Evolutionary conservation across 2,329 filamentous ascomycete genomes (phyloP), one percentile per base, ranked within the genome.

Genomic region (Xylariales sp.): DNA sequence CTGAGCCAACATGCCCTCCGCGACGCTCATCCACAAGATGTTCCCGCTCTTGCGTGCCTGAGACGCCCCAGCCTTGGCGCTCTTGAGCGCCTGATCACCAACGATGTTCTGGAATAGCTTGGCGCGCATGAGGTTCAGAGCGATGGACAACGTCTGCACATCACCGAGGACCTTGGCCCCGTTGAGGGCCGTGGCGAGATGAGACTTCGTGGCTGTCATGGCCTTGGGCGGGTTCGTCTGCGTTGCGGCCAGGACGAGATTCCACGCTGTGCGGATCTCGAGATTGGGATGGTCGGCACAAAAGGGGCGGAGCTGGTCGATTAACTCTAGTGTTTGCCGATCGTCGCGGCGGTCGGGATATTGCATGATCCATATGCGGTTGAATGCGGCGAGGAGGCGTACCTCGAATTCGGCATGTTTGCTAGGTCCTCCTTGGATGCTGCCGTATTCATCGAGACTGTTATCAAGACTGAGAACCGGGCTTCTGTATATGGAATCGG

Each of bases 51-150:
- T 78, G 49, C 77, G 75, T 4, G 84, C 83, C 65, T 86, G 82
- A 31, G 74, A 75, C 18, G 76, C 74, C 18, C 81, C 84, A 1
- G 86, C 85, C 48, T 76, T 74, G 4, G 84, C 83, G 55, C 84
- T 86, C 64, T 89, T 89, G 45, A 87, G 73, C 0, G 85, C 84
- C 60, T 90, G 86, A 44, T 86, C 84, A 37, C 88, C 88, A 4
- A 94, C 80, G 11, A 90, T 84, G 45, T 85, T 84, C 33, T 84
- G 82, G 61, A 90, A 96, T 55, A 95, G 85, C 38, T 82, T 78
- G 55, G 77, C 81, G 39, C 86, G 84, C 85, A 96, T 94, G 49
- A 93, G 82, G 51, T 82, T 89, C 45, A 96, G 77, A 5, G 85
- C 82, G 49, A 96, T 85, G 35, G 83, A 83, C n/a, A 89, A 75